A percentile compares a stretch with the other conserved stretches of the same genome.
Conservation (phyloP, 192 early-diverging fungal species). For the Physocladia obscura region DNA sequence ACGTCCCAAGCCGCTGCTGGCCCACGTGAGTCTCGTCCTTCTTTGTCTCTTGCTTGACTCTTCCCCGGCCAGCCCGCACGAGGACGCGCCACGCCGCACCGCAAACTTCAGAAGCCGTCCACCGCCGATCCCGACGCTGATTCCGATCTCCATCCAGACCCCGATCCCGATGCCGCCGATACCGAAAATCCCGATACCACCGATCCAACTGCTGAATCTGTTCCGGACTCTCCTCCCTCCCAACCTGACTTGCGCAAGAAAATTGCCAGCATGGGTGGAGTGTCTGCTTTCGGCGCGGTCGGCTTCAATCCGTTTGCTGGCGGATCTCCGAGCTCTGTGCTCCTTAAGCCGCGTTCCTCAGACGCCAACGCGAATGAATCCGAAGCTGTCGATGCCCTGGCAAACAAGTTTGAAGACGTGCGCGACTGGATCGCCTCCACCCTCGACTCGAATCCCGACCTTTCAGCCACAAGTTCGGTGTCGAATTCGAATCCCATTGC, state of each 20-base stretch:
- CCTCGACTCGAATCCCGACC: no score
- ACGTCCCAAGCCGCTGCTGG: slow-evolving; percentile 1
- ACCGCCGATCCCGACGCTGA: background rate
- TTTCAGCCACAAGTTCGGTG: no score
- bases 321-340: background rate
- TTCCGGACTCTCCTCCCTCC: no score
- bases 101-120: background rate
- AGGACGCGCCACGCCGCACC: background rate
- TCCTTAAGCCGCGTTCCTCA: slow-evolving; percentile 14
- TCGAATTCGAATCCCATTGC: no score
- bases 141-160: background rate
- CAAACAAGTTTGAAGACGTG: slow-evolving; percentile 6
- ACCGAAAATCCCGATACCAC: background rate
- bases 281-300: slow-evolving; percentile 10
- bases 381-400: slow-evolving; percentile 10
- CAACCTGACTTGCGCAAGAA: slow-evolving; percentile 29
- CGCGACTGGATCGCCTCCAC: slow-evolving; percentile 10
- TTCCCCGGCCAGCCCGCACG: background rate
- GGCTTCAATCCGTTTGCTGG: slow-evolving; percentile 32
- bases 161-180: background rate
- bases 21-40: slow-evolving; percentile 4
- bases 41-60: background rate
- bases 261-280: slow-evolving; percentile 27
- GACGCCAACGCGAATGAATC: background rate
- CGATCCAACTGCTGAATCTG: background rate